Evolutionary conservation across 208 protist species (phyloP).

Genomic region (Acanthamoeba culbertsoni): DNA sequence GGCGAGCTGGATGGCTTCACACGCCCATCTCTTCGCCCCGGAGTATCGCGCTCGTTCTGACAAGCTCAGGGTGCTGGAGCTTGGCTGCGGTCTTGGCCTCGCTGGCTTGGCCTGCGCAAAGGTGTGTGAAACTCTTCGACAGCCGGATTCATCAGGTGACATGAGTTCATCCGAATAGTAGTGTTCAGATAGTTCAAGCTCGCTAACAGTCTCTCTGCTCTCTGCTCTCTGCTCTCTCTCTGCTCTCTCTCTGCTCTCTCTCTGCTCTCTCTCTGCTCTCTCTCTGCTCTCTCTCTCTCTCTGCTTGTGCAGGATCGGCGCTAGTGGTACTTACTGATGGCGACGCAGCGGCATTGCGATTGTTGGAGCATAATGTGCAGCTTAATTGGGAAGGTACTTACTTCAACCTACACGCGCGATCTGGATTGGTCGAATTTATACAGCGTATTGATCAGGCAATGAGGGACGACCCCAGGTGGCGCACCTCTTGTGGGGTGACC

Average conservation of each 20-base stretch:
- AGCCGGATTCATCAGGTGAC: background rate
- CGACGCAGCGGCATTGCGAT: background rate
- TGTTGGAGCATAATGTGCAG: constrained; percentile 8
- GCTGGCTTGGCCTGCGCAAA: constrained; percentile 3
- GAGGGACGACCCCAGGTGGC: background rate
- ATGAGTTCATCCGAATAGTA: too few relatives aligned
- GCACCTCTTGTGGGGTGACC: background rate
- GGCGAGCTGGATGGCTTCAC: constrained; percentile 8
- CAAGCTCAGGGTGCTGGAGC: constrained; percentile 16
- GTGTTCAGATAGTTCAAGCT: too few relatives aligned
- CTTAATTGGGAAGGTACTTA: background rate
- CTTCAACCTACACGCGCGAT: too few relatives aligned
- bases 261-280: too few relatives aligned
- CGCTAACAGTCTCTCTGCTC: too few relatives aligned
- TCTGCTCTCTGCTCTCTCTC: too few relatives aligned
- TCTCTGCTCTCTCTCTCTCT: too few relatives aligned
- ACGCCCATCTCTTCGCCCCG: background rate
- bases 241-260: too few relatives aligned
- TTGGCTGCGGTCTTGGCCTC: background rate
- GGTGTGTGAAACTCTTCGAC: background rate
- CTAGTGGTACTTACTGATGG: constrained; percentile 9
- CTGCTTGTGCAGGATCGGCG: background rate
- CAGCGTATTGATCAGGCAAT: background rate
- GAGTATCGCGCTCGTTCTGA: too few relatives aligned
- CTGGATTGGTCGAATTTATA: too few relatives aligned